Base-by-base conservation (phyloP, 2,329 filamentous ascomycete species). In the Hymenoscyphus scutula region DNA sequence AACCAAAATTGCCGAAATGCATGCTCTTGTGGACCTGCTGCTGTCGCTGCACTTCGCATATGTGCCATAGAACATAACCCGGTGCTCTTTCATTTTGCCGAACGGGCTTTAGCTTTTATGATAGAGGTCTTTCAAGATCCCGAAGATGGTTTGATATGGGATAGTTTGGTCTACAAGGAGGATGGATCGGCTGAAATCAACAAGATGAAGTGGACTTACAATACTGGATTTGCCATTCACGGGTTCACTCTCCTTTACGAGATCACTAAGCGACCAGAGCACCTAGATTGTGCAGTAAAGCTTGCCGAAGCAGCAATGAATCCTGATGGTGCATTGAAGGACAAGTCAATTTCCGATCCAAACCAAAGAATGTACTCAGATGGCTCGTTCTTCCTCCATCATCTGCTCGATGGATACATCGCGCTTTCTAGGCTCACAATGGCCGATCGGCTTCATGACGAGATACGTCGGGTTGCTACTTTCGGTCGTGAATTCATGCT, bases 121-220 rank as follows among this genome's bases (percentile, higher is more conserved):
- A 53, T 62, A 3, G 23, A 32, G 1, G 65, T 45, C 1, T 55
- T 69, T 19, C 57, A 61, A 58, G 67, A 68, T 57, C 63, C 66
- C 4, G 41, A 62, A 19, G 67, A 69, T 53, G 62, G 65, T 10
- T 57, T 69, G 23, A 67, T 69, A 29, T 69, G 66, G 64, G 67
- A 69, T 54, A 61, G 65, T 41, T 45, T 64, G 11, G 48, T 56
- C 5, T 62, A 63, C 29, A 60, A 63, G 1, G 57, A 54, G 5
- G 56, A 69, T 23, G 67, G 66, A 10, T 59, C 59, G 2, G 55
- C 19, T 5, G 62, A 67, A 11, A 59, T 68, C 23, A 64, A 67
- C 25, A 64, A 61, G 29, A 67, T 59, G 62, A 69, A 67, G 56
- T 69, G 67, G 67, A 65, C 63, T 1, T 69, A 68, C 45, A 69